Evolutionary conservation across 208 protist species (phyloP), one percentile per base, ranked within the genome.

Genomic region (Leishmania tarentolae): DNA sequence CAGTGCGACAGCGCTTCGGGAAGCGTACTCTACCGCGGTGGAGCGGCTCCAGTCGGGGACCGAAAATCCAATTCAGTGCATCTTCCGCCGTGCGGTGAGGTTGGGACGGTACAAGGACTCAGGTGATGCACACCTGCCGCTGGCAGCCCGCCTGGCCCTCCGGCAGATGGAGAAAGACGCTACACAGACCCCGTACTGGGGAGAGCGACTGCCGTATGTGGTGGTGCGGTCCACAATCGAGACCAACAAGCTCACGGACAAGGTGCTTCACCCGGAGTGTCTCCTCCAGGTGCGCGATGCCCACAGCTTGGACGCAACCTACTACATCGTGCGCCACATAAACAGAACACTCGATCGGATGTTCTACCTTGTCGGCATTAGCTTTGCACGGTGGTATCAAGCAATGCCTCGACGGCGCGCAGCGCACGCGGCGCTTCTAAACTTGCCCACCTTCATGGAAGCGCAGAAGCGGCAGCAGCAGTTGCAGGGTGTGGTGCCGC

Each of bases 71-170:
- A 59, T 81, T 15, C 89, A 88, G 42, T 94, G 77, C 73, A 93
- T 98, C 52, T 94, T 98, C 80, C 90, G 92, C 6, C 92, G 88
- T 69, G 92, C 87, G 8, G 93, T 98, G 78, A 94, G 90, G 86
- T 84, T 96, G 28, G 92, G 83, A 3, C 85, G 88, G 6, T 98
- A 96, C 86, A 53, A 69, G 19, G 73, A 80, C 71, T n/a, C 57
- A 35, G 72, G 65, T 5, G 87, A 86, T n/a, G 46, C 77, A 0
- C 81, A 83, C 44, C 77, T 95, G 13, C 94, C 94, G 24, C 79
- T 88, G 15, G 91, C 79, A 6, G 94, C 94, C n/a, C 92, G 82
- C 76, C 79, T 95, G 46, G 92, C 91, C 3, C 59, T 94, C 70
- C 69, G 80, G 80, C 81, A 86, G 56, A 94, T 97, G 87, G 83